phyloP scores from a whole-genome alignment of 805 yeast species.

The Candida succiphila region DNA sequence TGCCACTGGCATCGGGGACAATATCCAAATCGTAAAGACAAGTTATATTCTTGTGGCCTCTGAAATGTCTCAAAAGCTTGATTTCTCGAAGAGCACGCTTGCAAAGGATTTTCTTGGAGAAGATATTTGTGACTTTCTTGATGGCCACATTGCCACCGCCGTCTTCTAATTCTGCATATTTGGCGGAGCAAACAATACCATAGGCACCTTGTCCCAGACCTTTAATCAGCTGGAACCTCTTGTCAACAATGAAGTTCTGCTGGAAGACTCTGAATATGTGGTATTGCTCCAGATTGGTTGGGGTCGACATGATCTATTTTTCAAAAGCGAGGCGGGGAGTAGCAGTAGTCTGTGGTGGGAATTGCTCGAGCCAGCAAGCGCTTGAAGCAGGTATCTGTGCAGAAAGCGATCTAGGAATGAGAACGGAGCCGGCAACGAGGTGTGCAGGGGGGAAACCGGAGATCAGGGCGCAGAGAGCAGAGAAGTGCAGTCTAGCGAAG shows the following conservation, averaged over 20 bases:
- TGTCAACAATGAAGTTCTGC: conserved; percentile 90
- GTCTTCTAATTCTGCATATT: conserved; percentile 59
- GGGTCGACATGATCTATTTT: not conserved
- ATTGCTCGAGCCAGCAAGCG: too few species aligned
- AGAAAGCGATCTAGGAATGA: too few species aligned
- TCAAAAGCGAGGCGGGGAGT: not conserved
- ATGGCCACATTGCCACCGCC: conserved; percentile 89
- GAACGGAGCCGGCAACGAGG: too few species aligned
- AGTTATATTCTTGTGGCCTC: conserved; percentile 95
- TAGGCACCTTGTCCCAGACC: conserved; percentile 98
- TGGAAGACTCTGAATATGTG: conserved; percentile 48
- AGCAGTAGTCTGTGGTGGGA: too few species aligned
- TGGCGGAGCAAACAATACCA: conserved; percentile 93
- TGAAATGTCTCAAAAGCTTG: conserved; percentile 80
- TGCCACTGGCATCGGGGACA: conserved; percentile 56
- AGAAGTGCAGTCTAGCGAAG: too few species aligned
- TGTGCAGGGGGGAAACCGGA: too few species aligned
- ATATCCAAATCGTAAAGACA: conserved; percentile 92
- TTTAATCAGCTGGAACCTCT: conserved; percentile 77
- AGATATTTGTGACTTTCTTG: conserved; percentile 91
- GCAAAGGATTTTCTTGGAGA: conserved; percentile 82
- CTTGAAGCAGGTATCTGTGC: too few species aligned
- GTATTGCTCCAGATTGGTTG: conserved; percentile 13
- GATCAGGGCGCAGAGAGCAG: too few species aligned
- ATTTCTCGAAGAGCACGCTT: conserved; percentile 88